Evolutionary conservation across 2,329 filamentous ascomycete species (phyloP).

Genomic region (Botrytis byssoidea): DNA sequence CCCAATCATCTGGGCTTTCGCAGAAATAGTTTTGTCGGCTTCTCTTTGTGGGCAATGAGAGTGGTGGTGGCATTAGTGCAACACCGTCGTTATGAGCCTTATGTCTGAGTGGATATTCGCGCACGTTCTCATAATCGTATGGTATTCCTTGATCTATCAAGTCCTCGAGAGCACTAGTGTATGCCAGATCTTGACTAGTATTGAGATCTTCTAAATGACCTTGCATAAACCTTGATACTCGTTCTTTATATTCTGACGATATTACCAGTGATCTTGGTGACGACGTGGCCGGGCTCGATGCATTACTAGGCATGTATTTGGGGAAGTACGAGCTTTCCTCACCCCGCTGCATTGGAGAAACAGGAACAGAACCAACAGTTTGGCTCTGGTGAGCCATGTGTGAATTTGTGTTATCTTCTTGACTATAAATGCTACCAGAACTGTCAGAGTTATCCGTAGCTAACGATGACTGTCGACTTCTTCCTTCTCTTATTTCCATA

Average conservation of each 20-base stretch:
- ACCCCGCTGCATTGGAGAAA: neutral
- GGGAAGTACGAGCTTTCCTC: neutral
- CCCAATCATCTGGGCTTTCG: neutral
- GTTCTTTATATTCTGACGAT: conserved; percentile 17
- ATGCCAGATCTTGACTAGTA: neutral
- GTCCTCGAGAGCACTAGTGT: conserved; percentile 10
- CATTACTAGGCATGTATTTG: neutral
- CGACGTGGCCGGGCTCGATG: neutral
- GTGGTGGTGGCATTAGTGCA: conserved; percentile 4
- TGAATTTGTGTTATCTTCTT: neutral
- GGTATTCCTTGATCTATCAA: conserved; percentile 20
- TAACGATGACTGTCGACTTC: conserved; percentile 8
- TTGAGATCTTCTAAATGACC: conserved; percentile 6
- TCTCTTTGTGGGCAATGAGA: conserved; percentile 10
- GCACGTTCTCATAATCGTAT: conserved; percentile 7
- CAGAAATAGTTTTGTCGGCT: conserved; percentile 9
- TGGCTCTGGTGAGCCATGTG: neutral
- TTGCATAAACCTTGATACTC: conserved; percentile 2
- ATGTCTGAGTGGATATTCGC: neutral
- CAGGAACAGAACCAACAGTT: neutral
- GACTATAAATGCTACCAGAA: conserved; percentile 15
- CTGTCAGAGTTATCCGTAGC: conserved; percentile 17
- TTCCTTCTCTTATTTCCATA: conserved; percentile 4
- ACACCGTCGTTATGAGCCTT: conserved; percentile 3
- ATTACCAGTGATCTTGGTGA: neutral